Percentiles rank a stretch among this genome's conserved stretches.
Evolutionary conservation across 176 grass and related monocot species (phyloP).

Genomic region (Musa itinerans): DNA sequence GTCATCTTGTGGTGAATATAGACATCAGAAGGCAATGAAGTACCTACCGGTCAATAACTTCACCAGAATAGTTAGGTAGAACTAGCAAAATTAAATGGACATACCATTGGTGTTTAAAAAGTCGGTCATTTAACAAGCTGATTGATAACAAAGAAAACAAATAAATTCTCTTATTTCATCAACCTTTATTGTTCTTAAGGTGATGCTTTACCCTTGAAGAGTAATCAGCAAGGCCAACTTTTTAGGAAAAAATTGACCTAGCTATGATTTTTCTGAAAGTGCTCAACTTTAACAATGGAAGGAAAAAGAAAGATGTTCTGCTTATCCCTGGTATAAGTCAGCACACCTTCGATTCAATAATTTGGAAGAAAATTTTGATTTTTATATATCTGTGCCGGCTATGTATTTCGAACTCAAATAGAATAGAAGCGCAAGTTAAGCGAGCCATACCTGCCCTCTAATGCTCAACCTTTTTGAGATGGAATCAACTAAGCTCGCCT

Average conservation of each 20-base stretch:
- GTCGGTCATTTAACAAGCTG: neutral
- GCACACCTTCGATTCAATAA: neutral
- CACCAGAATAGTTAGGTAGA: neutral
- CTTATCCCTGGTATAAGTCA: neutral
- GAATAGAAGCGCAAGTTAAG: neutral
- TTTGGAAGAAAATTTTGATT: neutral
- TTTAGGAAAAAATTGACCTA: too few relatives aligned
- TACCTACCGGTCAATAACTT: too few relatives aligned
- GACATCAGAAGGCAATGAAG: neutral
- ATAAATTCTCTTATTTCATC: neutral
- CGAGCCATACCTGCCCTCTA: slow-evolving; percentile 51
- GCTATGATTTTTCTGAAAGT: neutral
- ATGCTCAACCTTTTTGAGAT: slow-evolving; percentile 66
- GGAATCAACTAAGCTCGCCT: slow-evolving; percentile 52
- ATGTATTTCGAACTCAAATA: neutral
- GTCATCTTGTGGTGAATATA: neutral
- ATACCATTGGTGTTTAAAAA: neutral
- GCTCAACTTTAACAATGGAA: neutral
- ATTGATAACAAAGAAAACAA: neutral
- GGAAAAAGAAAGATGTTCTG: neutral
- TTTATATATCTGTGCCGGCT: neutral
- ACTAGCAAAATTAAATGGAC: neutral
- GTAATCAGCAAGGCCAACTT: too few relatives aligned
- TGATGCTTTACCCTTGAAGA: neutral
- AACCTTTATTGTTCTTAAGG: neutral